Conservation (phyloP, 768 basidiomycete genomes). For the Amanita jacksonii region DNA sequence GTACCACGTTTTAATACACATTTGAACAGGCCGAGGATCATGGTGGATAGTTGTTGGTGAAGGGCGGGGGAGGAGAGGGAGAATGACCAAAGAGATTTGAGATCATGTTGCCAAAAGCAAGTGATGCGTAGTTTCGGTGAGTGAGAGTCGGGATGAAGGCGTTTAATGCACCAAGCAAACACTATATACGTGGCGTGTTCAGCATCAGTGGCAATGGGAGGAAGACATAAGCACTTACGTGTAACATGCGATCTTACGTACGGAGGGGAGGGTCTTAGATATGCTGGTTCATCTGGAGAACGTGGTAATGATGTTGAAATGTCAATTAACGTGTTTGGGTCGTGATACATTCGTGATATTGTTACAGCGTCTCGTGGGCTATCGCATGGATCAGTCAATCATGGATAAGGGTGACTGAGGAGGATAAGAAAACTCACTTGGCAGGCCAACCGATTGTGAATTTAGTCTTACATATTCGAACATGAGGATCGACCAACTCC, state of each 20-base stretch:
- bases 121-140: constrained; percentile 56
- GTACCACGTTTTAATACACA: constrained; percentile 68
- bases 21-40: constrained; percentile 74
- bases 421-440: constrained; percentile 47
- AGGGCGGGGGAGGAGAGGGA: constrained; percentile 49
- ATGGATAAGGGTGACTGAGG: too few relatives aligned
- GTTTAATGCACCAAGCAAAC: constrained; percentile 92
- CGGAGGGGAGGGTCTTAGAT: constrained; percentile 85
- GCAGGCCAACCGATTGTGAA: constrained; percentile 96
- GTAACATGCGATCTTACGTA: constrained; percentile 84
- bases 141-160: constrained; percentile 29
- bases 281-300: constrained; percentile 83
- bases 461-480: constrained; percentile 82
- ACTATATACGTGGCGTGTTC: constrained; percentile 34
- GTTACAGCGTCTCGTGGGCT: constrained; percentile 93
- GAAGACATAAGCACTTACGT: constrained; percentile 27
- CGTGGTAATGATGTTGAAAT: constrained; percentile 92
- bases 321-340: constrained; percentile 76
- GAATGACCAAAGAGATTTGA: constrained; percentile 79
- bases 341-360: constrained; percentile 78
- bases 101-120: constrained; percentile 94
- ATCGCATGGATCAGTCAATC: constrained; percentile 8
- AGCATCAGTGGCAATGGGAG: constrained; percentile 8
- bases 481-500: constrained; percentile 80
- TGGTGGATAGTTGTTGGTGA: constrained; percentile 77